Conservation (phyloP, 75 land plant genomes). For the Pseudotsuga menziesii region DNA sequence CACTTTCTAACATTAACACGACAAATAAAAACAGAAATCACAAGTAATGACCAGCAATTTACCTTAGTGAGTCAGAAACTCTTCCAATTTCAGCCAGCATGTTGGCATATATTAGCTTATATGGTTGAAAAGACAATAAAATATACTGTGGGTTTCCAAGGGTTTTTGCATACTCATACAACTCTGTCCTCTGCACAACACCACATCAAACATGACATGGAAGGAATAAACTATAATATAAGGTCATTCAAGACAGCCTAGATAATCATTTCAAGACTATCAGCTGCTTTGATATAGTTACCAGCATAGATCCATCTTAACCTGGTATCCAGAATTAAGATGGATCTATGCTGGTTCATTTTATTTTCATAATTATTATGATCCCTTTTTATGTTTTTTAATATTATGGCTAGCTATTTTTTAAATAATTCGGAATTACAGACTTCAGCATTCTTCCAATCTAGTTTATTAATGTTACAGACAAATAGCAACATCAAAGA, state of each 20-base stretch:
- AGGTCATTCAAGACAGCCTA: too few relatives aligned
- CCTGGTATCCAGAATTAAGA: too few relatives aligned
- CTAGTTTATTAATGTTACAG: too few relatives aligned
- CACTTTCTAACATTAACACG: not conserved
- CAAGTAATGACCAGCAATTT: slow-evolving; percentile 10
- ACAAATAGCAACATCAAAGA: not conserved
- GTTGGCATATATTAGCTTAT: slow-evolving; percentile 88
- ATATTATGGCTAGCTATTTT: too few relatives aligned
- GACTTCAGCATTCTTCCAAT: too few relatives aligned
- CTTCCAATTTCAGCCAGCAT: slow-evolving; percentile 97
- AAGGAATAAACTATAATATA: not conserved
- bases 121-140: slow-evolving; percentile 88
- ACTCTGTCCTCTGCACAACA: slow-evolving; percentile 80
- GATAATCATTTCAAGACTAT: too few relatives aligned
- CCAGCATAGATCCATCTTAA: too few relatives aligned
- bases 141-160: slow-evolving; percentile 89
- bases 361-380: too few relatives aligned
- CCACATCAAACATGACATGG: not conserved
- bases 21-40: not conserved
- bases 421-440: too few relatives aligned
- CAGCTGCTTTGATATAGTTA: too few relatives aligned
- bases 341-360: too few relatives aligned
- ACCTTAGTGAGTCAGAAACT: slow-evolving; percentile 78
- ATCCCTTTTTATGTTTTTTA: too few relatives aligned
- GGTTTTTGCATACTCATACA: slow-evolving; percentile 89